Evolutionary conservation across 1,284 basidiomycete species (phyloP).

Genomic region (Cryptococcus wingfieldii): DNA sequence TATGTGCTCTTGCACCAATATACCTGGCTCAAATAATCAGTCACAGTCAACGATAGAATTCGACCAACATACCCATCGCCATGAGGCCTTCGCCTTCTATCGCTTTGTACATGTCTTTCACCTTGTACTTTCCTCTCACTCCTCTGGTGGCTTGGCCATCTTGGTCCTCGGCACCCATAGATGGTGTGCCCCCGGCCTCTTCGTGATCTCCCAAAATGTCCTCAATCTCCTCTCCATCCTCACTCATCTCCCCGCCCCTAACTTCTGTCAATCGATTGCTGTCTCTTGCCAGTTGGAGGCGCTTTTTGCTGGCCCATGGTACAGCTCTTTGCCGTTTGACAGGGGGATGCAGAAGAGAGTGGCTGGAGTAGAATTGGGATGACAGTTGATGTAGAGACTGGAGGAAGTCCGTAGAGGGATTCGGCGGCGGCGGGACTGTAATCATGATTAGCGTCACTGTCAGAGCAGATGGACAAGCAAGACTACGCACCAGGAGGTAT

Average conservation of each 20-base stretch:
- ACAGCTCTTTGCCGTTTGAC: slow-evolving; percentile 1
- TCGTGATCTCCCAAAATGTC: too few species aligned
- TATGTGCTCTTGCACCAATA: slow-evolving; percentile 29
- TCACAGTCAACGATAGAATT: neutral
- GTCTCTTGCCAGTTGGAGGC: neutral
- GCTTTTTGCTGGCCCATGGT: slow-evolving; percentile 16
- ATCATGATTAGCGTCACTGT: neutral
- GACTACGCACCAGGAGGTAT: neutral
- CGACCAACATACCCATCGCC: slow-evolving; percentile 28
- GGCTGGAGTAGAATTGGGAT: slow-evolving; percentile 15
- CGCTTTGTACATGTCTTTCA: slow-evolving; percentile 32
- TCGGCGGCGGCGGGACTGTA: neutral
- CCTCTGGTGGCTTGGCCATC: neutral
- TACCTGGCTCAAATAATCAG: slow-evolving; percentile 12
- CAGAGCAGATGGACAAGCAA: neutral
- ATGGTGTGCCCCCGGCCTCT: too few species aligned
- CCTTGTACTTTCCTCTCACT: slow-evolving; percentile 18
- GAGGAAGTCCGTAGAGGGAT: slow-evolving; percentile 16
- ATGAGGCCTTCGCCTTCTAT: slow-evolving; percentile 34
- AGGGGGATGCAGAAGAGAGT: slow-evolving; percentile 11
- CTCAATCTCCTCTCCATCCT: too few species aligned
- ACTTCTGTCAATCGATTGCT: too few species aligned
- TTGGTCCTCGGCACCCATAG: too few species aligned
- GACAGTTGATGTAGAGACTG: slow-evolving; percentile 21
- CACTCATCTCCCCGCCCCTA: too few species aligned